phyloP scores from a whole-genome alignment of 129 eudicot genomes.

The Rutidosis leptorrhynchoides region DNA sequence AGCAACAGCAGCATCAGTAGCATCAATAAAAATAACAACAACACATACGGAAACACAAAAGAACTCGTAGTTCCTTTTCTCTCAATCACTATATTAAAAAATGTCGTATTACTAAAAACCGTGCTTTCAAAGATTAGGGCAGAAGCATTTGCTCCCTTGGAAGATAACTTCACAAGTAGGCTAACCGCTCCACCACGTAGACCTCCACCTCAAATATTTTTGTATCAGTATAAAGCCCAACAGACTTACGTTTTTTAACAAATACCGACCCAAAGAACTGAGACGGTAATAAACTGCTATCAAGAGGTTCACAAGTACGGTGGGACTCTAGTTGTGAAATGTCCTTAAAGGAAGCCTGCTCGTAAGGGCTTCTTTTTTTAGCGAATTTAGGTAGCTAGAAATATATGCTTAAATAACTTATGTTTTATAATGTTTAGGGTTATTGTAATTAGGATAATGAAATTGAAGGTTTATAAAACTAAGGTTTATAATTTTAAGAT shows the following conservation, averaged over 20 bases:
- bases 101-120: slow-evolving; percentile 22
- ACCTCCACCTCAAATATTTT: slow-evolving; percentile 19
- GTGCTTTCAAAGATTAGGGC: slow-evolving; percentile 25
- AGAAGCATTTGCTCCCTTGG: slow-evolving; percentile 35
- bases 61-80: slow-evolving; percentile 3
- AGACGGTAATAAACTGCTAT: slow-evolving; percentile 29
- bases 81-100: neutral
- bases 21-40: too few species aligned
- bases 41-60: slow-evolving; percentile 13
- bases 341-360: slow-evolving; percentile 26
- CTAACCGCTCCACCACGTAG: slow-evolving; percentile 17
- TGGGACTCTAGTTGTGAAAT: slow-evolving; percentile 31
- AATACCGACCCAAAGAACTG: slow-evolving; percentile 13
- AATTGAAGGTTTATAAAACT: too few species aligned
- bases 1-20: too few species aligned
- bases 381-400: neutral
- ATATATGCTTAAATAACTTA: neutral
- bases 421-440: too few species aligned
- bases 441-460: too few species aligned
- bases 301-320: slow-evolving; percentile 36
- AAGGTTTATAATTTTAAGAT: too few species aligned
- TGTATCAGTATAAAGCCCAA: slow-evolving; percentile 24
- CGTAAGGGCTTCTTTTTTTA: slow-evolving; percentile 19
- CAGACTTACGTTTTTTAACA: slow-evolving; percentile 29
- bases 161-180: slow-evolving; percentile 12